Base-by-base conservation (phyloP, 176 grass and related monocot species). In the Secale cereale region DNA sequence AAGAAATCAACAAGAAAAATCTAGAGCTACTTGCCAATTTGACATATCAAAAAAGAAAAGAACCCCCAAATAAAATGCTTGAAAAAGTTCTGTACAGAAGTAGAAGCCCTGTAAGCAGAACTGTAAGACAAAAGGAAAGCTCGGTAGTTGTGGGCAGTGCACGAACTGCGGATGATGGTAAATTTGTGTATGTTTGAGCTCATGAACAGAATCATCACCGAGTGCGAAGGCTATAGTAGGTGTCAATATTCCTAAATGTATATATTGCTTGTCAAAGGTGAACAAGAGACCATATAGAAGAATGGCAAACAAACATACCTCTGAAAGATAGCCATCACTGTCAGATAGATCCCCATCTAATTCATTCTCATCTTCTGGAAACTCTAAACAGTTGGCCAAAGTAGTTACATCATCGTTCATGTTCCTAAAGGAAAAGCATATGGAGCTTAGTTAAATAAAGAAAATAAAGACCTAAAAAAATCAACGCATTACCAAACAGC, bases 261-360 rank as follows among this genome's bases (percentile, higher is more conserved):
- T 48, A 87, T 25, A 14, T 40, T 76, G 3, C 13, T 76, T 69
- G 35, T 2, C 20, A 6, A 76, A 35, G 64, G 65, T 50, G 35
- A 81, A 35, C 29, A 67, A 29, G 41, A 78, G 43, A 12, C 33
- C 45, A 3, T 8, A 5, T 66, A 86, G 7, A 63, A 16, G 37
- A 25, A 7, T 70, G 25, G 25, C 23, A 70, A 75, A 22, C 23
- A 63, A 75, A 22, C 81, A 78, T 78, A 95, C 95, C 93, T 96
- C 97, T 46, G 93, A 87, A 41, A 99, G 86, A 92, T 94, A 99
- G 74, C 84, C 93, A 80, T 94, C 91, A 78, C 93, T 91, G 61
- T 94, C 93, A 59, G 90, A 96, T 4, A 88, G 27, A 85, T 99
- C 89, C 37, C 81, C 88, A 60, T 86, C 65, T 33, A 92, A 88